Evolutionary conservation across 2,329 filamentous ascomycete species (phyloP).

Genomic region (Davidsoniella virescens): DNA sequence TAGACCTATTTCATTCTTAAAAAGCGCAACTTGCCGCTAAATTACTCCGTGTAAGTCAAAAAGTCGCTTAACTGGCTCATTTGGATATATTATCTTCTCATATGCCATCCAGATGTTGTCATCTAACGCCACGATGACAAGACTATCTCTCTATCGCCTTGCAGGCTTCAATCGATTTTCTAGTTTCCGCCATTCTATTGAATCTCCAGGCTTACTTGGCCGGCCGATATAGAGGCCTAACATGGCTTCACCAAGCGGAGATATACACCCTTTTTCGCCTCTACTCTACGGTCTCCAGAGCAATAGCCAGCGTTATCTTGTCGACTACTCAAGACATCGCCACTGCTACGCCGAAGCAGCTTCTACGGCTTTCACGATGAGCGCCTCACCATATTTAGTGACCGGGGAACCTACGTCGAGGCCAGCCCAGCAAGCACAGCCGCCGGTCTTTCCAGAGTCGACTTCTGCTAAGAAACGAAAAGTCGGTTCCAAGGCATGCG

Average conservation of each 20-base stretch:
- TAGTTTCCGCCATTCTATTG: background rate
- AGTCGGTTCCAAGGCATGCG: constrained; percentile 23
- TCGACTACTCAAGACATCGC: no score
- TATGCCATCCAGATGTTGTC: constrained; percentile 3
- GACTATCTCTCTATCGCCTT: background rate
- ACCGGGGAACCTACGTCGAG: background rate
- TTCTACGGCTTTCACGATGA: background rate
- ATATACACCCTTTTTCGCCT: no score
- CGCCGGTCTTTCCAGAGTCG: background rate
- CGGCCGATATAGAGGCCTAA: no score
- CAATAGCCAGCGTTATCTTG: no score
- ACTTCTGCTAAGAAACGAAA: constrained; percentile 9
- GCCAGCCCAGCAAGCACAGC: background rate
- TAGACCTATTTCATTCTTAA: no score
- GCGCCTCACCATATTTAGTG: background rate
- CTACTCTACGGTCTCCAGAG: no score
- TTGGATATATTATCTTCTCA: no score
- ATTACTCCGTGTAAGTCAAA: no score
- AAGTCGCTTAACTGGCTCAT: no score
- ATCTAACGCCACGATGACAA: constrained; percentile 3
- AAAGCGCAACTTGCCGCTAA: no score
- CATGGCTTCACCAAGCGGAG: no score
- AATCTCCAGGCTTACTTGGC: background rate
- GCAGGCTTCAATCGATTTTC: background rate
- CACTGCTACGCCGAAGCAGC: no score